Evolutionary conservation across 1,284 basidiomycete genomes (phyloP).

Genomic region (Taiwanofungus camphoratus): DNA sequence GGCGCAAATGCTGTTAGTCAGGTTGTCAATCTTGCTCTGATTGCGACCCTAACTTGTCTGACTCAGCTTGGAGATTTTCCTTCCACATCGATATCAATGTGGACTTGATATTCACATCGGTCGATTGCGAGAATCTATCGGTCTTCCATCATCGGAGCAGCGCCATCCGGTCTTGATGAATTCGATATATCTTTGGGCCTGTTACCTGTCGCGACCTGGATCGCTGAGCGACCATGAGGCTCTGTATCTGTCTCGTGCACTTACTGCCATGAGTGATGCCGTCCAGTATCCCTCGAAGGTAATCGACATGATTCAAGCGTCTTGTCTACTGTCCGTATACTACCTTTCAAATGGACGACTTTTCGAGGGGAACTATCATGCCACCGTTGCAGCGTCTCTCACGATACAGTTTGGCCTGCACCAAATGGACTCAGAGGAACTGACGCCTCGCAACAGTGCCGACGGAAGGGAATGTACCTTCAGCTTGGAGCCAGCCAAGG

Average conservation of each 20-base stretch:
- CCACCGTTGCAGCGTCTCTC: constrained; percentile 59
- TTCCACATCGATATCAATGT: constrained; percentile 69
- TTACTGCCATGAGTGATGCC: constrained; percentile 55
- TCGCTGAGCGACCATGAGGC: constrained; percentile 63
- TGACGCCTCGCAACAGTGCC: constrained; percentile 25
- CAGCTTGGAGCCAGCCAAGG: constrained; percentile 50
- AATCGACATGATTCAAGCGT: constrained; percentile 67
- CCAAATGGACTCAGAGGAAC: constrained; percentile 34
- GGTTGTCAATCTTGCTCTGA: no score
- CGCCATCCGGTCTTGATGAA: constrained; percentile 71
- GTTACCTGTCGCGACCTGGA: constrained; percentile 67
- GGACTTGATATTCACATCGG: constrained; percentile 64
- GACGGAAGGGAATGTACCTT: constrained; percentile 34
- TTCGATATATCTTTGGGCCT: constrained; percentile 75
- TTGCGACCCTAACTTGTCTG: constrained; percentile 10
- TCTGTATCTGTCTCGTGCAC: constrained; percentile 55
- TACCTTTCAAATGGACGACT: constrained; percentile 68
- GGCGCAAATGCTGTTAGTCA: constrained; percentile 61
- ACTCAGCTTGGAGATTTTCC: constrained; percentile 62
- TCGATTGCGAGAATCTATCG: constrained; percentile 53
- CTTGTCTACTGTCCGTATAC: constrained; percentile 66
- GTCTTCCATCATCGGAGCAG: constrained; percentile 46
- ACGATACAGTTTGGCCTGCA: constrained; percentile 65
- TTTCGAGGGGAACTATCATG: constrained; percentile 68
- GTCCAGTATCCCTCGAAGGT: constrained; percentile 47